These are phyloP conservation scores for Clonostachys rosea DNA, from an alignment of 2,329 filamentous ascomycete genomes.

Conservation along the genomic window DNA sequence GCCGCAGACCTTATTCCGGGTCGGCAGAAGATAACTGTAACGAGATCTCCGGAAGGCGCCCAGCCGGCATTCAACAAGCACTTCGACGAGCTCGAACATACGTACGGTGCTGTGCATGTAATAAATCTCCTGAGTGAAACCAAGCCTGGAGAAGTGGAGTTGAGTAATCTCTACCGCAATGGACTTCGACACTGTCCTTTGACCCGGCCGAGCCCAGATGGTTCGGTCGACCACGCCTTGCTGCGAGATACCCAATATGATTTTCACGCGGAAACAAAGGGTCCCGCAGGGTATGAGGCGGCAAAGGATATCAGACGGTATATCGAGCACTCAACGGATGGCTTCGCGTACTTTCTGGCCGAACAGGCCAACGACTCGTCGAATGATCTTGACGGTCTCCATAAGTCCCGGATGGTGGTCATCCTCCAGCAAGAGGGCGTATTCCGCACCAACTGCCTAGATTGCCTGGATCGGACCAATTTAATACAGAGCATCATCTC, in stretches of 20 bases:
- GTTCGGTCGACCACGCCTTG: constrained; percentile 64
- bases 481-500: constrained; percentile 94
- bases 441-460: constrained; percentile 92
- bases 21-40: constrained; percentile 91
- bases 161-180: constrained; percentile 73
- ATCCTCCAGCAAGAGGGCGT: constrained; percentile 91
- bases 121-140: constrained; percentile 91
- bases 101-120: constrained; percentile 87
- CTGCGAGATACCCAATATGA: constrained; percentile 85
- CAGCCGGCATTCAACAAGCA: constrained; percentile 95
- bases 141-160: constrained; percentile 80
- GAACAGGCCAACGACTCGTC: constrained; percentile 60
- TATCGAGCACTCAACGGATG: constrained; percentile 74
- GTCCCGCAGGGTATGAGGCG: constrained; percentile 81
- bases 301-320: constrained; percentile 78
- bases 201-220: constrained; percentile 52
- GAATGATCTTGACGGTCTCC: constrained; percentile 27
- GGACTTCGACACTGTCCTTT: constrained; percentile 73
- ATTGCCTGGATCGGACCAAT: constrained; percentile 94
- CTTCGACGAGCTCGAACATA: constrained; percentile 79
- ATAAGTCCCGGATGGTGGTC: constrained; percentile 47
- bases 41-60: constrained; percentile 81
- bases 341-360: constrained; percentile 88
- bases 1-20: constrained; percentile 80
- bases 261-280: constrained; percentile 91